Evolutionary conservation across 495 filamentous ascomycete genomes (phyloP).

Genomic region (Penicillium samsonianum): DNA sequence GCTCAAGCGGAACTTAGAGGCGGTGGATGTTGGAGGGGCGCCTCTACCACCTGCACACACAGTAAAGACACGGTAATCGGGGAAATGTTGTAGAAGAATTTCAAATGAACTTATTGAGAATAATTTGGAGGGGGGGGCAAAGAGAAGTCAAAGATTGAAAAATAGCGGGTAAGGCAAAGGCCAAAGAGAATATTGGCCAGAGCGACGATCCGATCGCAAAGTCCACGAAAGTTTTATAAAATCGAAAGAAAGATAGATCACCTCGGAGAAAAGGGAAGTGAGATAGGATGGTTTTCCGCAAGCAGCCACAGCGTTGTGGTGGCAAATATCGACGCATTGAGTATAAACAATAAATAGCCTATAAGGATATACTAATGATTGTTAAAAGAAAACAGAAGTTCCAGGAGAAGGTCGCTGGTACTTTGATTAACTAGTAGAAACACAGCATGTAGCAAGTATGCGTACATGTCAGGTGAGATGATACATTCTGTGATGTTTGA

Average conservation of each 20-base stretch:
- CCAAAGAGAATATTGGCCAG: neutral
- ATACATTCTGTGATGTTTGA: neutral
- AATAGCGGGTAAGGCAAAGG: neutral
- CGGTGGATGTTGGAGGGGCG: conserved; percentile 18
- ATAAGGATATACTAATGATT: neutral
- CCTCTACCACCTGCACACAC: neutral
- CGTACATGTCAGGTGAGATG: neutral
- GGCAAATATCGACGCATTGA: conserved; percentile 25
- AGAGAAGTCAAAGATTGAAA: neutral
- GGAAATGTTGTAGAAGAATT: neutral
- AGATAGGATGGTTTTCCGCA: conserved; percentile 21
- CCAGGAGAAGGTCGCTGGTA: neutral
- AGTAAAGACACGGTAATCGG: neutral
- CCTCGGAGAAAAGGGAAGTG: conserved; percentile 8
- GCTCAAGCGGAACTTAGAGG: conserved; percentile 14
- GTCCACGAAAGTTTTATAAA: neutral
- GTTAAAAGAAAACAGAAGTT: neutral
- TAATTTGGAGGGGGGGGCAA: neutral
- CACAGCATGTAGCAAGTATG: neutral
- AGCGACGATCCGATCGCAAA: conserved; percentile 1
- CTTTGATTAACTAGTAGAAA: neutral
- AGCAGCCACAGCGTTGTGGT: conserved; percentile 25
- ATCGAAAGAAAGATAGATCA: neutral
- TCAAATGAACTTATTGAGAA: neutral
- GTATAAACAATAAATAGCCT: conserved; percentile 10